These are phyloP conservation scores for Phytophthora pini DNA, from an alignment of 352 stramenopile genomes.

Conservation along the genomic window DNA sequence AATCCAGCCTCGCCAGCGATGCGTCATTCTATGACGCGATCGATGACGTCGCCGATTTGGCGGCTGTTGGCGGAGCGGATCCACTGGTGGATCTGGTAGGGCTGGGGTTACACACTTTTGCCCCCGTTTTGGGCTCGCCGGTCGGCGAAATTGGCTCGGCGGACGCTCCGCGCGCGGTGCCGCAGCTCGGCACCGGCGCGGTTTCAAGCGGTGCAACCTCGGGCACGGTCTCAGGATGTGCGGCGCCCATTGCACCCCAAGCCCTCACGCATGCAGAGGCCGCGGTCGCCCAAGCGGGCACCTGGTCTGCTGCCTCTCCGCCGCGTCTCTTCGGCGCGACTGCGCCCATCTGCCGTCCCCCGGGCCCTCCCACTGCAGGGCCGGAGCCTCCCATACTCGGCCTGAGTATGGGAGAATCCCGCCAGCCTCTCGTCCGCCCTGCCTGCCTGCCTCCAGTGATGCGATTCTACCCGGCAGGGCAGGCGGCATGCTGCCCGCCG, in stretches of 20 bases:
- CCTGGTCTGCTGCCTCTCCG: too few relatives aligned
- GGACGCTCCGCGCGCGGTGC: constrained; percentile 2
- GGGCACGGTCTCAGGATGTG: neutral
- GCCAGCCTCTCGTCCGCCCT: too few relatives aligned
- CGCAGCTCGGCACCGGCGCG: neutral
- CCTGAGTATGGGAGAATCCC: too few relatives aligned
- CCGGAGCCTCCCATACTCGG: too few relatives aligned
- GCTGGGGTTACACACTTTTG: neutral
- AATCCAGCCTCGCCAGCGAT: constrained; percentile 16
- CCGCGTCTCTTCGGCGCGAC: neutral
- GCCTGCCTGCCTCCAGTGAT: too few relatives aligned
- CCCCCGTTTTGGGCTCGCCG: constrained; percentile 2
- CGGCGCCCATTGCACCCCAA: constrained; percentile 7
- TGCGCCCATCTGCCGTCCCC: neutral
- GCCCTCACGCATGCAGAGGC: too few relatives aligned
- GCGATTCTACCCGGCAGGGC: too few relatives aligned
- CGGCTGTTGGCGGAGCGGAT: neutral
- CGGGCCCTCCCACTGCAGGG: too few relatives aligned
- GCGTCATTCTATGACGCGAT: constrained; percentile 11
- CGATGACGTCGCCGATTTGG: too few relatives aligned
- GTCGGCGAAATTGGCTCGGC: neutral
- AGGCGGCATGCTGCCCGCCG: neutral
- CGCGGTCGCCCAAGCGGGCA: too few relatives aligned
- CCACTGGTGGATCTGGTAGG: too few relatives aligned
- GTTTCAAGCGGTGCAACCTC: constrained; percentile 6